These are phyloP conservation scores for Rhododendron mucronatum DNA, from an alignment of 148 eudicot species.

Conservation along the genomic window DNA sequence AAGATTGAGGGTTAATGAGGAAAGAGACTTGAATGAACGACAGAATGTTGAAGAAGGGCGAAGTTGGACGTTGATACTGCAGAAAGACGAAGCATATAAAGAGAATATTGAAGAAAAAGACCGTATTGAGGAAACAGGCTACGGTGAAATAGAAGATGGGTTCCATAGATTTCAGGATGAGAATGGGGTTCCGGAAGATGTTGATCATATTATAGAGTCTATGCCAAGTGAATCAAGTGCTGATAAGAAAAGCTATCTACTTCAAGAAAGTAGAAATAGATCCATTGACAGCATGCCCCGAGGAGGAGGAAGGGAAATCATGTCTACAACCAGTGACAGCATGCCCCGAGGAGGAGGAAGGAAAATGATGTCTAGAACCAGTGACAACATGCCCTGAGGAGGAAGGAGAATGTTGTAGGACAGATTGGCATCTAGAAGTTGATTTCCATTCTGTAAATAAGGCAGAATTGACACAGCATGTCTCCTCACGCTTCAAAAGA, in stretches of 20 bases:
- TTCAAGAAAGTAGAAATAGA: neutral
- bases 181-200: conserved; percentile 15
- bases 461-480: neutral
- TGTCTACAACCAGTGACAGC: neutral
- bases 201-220: neutral
- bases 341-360: neutral
- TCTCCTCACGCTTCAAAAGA: neutral
- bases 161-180: conserved; percentile 3
- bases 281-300: neutral
- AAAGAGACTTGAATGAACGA: neutral
- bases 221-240: neutral
- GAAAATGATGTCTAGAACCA: neutral
- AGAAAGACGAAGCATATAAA: neutral
- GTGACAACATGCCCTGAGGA: neutral
- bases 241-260: neutral
- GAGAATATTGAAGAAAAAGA: neutral
- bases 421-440: neutral
- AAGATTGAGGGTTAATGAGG: neutral
- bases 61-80: neutral
- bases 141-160: neutral
- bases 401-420: neutral
- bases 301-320: neutral
- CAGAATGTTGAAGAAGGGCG: neutral
- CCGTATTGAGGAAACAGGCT: neutral
- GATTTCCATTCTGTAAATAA: neutral